Evolutionary conservation across 2,329 filamentous ascomycete species (phyloP), one percentile per base, ranked within the genome.

Genomic region (Aspergillus sp.): DNA sequence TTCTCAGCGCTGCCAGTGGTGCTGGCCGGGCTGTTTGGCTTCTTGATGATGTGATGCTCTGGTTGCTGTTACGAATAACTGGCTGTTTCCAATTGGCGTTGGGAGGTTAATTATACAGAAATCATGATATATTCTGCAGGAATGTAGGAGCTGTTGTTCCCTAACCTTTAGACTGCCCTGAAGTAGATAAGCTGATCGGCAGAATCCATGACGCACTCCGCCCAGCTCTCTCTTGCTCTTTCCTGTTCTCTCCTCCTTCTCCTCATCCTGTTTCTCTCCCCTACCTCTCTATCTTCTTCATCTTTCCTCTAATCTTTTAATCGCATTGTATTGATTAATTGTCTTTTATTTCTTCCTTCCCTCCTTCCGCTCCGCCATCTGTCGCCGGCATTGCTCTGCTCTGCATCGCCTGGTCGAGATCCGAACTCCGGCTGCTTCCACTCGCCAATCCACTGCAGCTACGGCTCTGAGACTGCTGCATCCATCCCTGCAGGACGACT

Each of bases 1-100:
- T 34, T 52, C 14, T 40, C 37, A 3, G 8, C 55, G 8, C 34
- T 54, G 20, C 49, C 57, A 12, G 22, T 55, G 15, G 32, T 56
- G 33, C 24, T 59, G 33, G 44, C 40, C 7, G 36, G 35, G 13
- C 16, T 41, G 24, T 34, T 55, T n/a, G 37, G 16, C 7, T 26
- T 32, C 24, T 25, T 24, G 15, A 13, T 34, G 19, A 22, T 22
- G 19, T 22, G 19, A 22, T 22, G 19, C 10, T 22, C 19, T 5
- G 19, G 19, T 10, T 5, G 10, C 19, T 22, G 19, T 22, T 22
- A 22, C 10, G 19, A 22, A 22, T 10, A 22, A 6, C 19, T 30
- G 28, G 20, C 1, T 30, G 16, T 30, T 22, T 22, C 6, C 5
- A 22, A 22, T 22, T 22, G 19, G 19, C 19, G 19, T 22, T 10